Evolutionary conservation across 169 alveolate genomes (phyloP).

Genomic region (Cryptosporidium meleagridis): DNA sequence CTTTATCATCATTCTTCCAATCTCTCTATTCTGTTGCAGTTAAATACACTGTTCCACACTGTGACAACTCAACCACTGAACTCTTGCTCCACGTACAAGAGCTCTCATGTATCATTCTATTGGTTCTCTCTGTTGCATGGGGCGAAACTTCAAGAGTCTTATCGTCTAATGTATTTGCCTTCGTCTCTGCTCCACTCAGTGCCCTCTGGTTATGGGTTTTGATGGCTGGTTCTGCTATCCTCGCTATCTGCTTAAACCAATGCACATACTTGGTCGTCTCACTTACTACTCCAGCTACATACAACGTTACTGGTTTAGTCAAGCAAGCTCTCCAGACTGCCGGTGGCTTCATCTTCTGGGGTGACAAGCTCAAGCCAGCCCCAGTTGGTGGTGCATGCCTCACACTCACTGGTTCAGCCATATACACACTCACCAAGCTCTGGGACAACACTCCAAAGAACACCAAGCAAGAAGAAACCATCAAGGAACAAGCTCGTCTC

Average conservation of each 20-base stretch:
- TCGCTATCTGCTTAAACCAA: constrained; percentile 66
- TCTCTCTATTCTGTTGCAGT: constrained; percentile 72
- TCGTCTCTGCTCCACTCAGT: constrained; percentile 44
- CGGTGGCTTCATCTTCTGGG: constrained; percentile 73
- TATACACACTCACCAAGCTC: constrained; percentile 61
- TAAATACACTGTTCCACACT: constrained; percentile 73
- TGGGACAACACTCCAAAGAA: constrained; percentile 69
- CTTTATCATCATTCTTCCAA: constrained; percentile 72
- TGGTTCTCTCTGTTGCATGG: constrained; percentile 33
- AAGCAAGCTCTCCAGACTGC: constrained; percentile 72
- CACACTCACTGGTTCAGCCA: constrained; percentile 67
- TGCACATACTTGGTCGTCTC: constrained; percentile 71
- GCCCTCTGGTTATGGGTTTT: constrained; percentile 48
- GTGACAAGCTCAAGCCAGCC: constrained; percentile 54
- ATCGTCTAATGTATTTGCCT: constrained; percentile 41
- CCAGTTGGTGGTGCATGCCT: constrained; percentile 75
- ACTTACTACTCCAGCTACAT: constrained; percentile 68
- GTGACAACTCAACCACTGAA: constrained; percentile 72
- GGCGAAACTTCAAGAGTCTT: constrained; percentile 50
- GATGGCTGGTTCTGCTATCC: constrained; percentile 65
- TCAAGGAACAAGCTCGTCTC: constrained; percentile 72
- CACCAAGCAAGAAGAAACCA: constrained; percentile 59
- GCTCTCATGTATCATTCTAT: constrained; percentile 60
- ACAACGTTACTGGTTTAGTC: constrained; percentile 73
- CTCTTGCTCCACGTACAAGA: constrained; percentile 70